Conservation (phyloP, 164 flowering plant species). For the Tinospora cordifolia region DNA sequence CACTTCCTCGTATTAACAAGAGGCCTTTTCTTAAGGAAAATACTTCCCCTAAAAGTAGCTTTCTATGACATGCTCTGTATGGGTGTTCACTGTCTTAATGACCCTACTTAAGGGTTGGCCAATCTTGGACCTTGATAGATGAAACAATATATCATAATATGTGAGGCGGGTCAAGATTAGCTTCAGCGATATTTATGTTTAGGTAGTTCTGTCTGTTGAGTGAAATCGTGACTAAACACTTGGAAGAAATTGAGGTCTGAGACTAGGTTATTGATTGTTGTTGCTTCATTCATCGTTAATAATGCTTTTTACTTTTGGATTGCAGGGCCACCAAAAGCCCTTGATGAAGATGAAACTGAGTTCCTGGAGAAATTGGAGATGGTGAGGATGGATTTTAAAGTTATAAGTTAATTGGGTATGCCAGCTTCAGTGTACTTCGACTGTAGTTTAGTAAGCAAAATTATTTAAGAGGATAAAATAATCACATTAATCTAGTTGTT, state of each 20-base stretch:
- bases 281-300: not conserved
- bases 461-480: not conserved
- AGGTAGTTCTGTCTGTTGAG: too few relatives aligned
- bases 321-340: slow-evolving; percentile 96
- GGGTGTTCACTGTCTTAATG: too few relatives aligned
- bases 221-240: too few relatives aligned
- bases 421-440: slow-evolving; percentile 10
- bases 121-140: too few relatives aligned
- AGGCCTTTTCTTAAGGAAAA: too few relatives aligned
- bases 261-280: not conserved
- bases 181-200: too few relatives aligned
- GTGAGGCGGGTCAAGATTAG: too few relatives aligned
- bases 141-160: too few relatives aligned
- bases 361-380: slow-evolving; percentile 73
- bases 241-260: not conserved
- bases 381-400: slow-evolving; percentile 45
- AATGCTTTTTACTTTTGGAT: not conserved
- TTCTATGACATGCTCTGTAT: too few relatives aligned
- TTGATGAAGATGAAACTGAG: slow-evolving; percentile 96
- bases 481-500: not conserved
- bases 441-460: not conserved
- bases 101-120: too few relatives aligned
- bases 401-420: slow-evolving; percentile 20
- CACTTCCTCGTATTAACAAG: too few relatives aligned
- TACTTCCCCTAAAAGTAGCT: too few relatives aligned